Evolutionary conservation across 1,284 basidiomycete species (phyloP), one percentile per base, ranked within the genome.

Genomic region (Wallemia mellicola): DNA sequence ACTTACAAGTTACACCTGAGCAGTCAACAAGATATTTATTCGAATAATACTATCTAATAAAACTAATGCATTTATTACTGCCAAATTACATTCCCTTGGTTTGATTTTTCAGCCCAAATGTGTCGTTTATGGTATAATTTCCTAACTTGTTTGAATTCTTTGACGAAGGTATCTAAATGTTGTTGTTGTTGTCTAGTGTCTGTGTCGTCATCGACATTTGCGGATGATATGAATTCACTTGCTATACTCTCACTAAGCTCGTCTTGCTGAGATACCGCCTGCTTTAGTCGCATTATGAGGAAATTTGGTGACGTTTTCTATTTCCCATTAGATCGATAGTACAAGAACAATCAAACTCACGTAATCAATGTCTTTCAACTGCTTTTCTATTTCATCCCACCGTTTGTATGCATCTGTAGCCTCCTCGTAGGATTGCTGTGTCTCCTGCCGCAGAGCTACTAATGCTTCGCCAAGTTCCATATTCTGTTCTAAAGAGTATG

Each of bases 91-190:
- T 86, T 80, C 1, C 84, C 85, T 27, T 78, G 75, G 1, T 79
- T 73, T 85, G 87, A 91, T 64, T 82, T 76, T 66, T 88, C 83
- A 22, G 80, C 78, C 83, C 85, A 91, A 68, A 91, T 81, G 2
- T 80, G 79, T 27, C 88, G 75, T 68, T 89, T 89, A 69, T 94
- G 88, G 69, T 88, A 92, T 19, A 77, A 74, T 71, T 86, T 88
- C 64, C 88, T 72, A 48, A 81, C 69, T 60, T 86, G 85, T 67
- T 81, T 86, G 73, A 88, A 92, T 67, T 87, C 80, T 66, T 75
- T 79, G 57, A 91, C 78, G 64, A 94, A 95, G 56, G 83, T 79
- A 62, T 92, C 88, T 24, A 89, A 76, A 9, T 68, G 62, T 22
- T 61, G 58, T 15, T 57, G 55, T 38, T 65, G 66, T 59, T 64